Evolutionary conservation across 2,329 filamentous ascomycete species (phyloP), one percentile per base, ranked within the genome.

Genomic region (Neofusicoccum ribis): DNA sequence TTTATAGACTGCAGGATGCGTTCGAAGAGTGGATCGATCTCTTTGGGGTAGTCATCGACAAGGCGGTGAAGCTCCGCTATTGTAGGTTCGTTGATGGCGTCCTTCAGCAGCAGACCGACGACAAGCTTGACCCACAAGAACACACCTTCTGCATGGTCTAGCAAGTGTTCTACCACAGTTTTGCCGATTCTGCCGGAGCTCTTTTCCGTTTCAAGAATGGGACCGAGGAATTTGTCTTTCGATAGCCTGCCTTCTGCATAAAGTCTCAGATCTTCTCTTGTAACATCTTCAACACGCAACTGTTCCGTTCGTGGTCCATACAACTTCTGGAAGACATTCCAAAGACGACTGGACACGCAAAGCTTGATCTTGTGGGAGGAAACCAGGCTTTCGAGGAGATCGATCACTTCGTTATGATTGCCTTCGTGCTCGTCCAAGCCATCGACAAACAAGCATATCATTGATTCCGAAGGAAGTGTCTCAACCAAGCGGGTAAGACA

Each of bases 321-420:
- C 12, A 65, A 63, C 23, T 67, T 60, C 34, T 69, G 60, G 37
- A 71, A 71, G 3, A 36, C 20, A 7, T 60, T 63, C 67, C 64
- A 69, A 2, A 47, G 65, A 15, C 69, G 58, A 36, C 68, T 70
- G 5, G 69, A 67, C 0, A 70, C 34, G 37, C 68, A 70, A 1
- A 70, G n/a, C 37, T 69, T 66, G 43, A 39, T n/a, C 14, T 37
- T n/a, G 2, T 12, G 3, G 1, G 27, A 20, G 9, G 34, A 7
- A 17, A 27, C 17, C 5, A 50, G 17, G 15, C n/a, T 14, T 6
- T 51, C 46, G 15, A 50, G 31, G 3, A 50, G 43, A 5, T 27
- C 14, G 1, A 51, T 17, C 11, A 63, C 44, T 12, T 63, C 59
- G 23, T 12, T 7, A n/a, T 63, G 59, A 7, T 37, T 20, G 5